A percentile compares a stretch with the other conserved stretches of the same genome.
Conservation (phyloP, 345 rosid species). For the Eucalyptus albens region DNA sequence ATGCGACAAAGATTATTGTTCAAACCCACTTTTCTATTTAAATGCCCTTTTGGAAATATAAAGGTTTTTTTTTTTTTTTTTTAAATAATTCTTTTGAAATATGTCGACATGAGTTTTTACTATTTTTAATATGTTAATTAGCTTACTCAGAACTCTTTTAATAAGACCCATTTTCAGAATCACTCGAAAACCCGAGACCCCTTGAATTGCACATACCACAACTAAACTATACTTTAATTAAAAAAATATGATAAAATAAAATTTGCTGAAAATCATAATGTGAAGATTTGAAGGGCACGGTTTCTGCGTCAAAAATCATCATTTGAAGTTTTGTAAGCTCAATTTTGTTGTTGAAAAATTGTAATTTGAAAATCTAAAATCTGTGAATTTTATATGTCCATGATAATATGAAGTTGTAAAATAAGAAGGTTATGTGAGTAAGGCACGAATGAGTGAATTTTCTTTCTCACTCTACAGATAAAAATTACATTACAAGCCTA, state of each 20-base stretch:
- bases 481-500: too few species aligned
- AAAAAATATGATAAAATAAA: accelerated
- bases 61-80: neutral
- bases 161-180: neutral
- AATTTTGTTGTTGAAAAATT: accelerated
- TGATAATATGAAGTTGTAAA: too few species aligned
- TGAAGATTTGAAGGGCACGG: neutral
- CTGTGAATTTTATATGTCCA: too few species aligned
- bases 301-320: neutral
- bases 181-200: too few species aligned
- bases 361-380: neutral
- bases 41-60: neutral
- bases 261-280: neutral
- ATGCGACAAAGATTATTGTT: too few species aligned
- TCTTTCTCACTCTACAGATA: too few species aligned
- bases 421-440: too few species aligned
- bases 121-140: neutral
- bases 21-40: neutral
- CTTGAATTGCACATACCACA: too few species aligned
- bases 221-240: too few species aligned
- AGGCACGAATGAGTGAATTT: too few species aligned
- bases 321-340: neutral
- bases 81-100: neutral
- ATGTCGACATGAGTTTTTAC: neutral
- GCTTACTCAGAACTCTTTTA: neutral